Evolutionary conservation across 2,329 filamentous ascomycete species (phyloP), one percentile per base, ranked within the genome.

Genomic region (Hymenoscyphus repandus): DNA sequence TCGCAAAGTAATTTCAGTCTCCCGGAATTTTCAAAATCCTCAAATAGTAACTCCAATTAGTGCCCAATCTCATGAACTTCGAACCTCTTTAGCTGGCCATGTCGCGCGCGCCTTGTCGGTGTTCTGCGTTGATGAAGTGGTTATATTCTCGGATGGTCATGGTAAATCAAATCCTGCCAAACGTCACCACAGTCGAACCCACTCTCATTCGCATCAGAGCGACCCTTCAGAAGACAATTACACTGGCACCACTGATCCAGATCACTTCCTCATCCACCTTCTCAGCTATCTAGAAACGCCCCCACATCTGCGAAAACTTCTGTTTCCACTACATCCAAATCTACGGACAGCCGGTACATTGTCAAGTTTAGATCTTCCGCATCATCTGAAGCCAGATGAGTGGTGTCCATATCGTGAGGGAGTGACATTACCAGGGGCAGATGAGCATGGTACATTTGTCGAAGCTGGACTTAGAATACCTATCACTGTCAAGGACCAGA

Each of bases 221-320:
- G 68, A 73, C 61, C 54, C 65, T 1, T 67, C 72, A 42, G 64
- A 70, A 47, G 70, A 74, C 44, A 57, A 58, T 44, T 76, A 78
- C 55, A 90, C 86, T 1, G 86, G 83, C 56, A 86, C 83, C 7
- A 58, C 80, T 12, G 85, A 93, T 62, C 88, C 88, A 1, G 83
- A 83, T 52, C 85, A 91, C 70, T 95, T 92, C 69, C 75, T 95
- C 18, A 78, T 82, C 45, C 89, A 93, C 64, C 71, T 95, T 6
- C 74, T 95, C 6, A 84, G 80, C 53, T 95, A 90, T 69, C 80
- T 95, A 53, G 90, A 95, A 68, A 87, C 87, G 4, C 90, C 90
- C 30, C 88, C 89, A 1, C 86, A 93, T 68, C 82, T 95, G 69
- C 82, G 88, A 61, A 84, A 83, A 65, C 70, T 76, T 1, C 74